Evolutionary conservation across 225 moss, liverwort and hornwort species (phyloP), one percentile per base, ranked within the genome.

Genomic region (Polytrichum commune): DNA sequence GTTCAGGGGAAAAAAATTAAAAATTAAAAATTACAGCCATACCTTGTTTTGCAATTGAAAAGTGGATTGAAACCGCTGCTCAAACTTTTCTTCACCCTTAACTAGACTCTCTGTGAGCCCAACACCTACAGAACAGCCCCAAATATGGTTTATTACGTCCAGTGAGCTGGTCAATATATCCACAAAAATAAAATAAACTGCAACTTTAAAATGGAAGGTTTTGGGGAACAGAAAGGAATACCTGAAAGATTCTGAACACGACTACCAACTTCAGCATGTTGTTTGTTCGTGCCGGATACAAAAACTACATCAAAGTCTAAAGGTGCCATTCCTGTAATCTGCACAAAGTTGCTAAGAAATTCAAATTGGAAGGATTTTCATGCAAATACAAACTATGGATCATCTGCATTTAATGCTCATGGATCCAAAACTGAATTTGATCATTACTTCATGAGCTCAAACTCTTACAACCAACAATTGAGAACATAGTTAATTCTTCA

Each of bases 11-110:
- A n/a, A n/a, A n/a, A n/a, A n/a, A n/a, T n/a, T n/a, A n/a, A n/a
- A n/a, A n/a, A n/a, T n/a, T n/a, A n/a, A n/a, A n/a, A n/a, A n/a
- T n/a, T n/a, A 25, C 70, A 33, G 69, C 18, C 57, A 65, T 26
- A 92, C 95, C 86, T 91, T 94, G 32, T 80, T 87, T 54, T 73
- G 82, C 62, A 98, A 60, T 35, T 87, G 81, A 56, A 98, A 98
- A 55, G 88, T 91, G 30, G 91, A 84, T 57, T 94, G 81, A 65
- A 98, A 98, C 57, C 90, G 89, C 69, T 80, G 74, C 57, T 98
- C 97, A 75, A 94, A 98, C 70, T 88, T 84, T 68, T 84, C 74
- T 77, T 94, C 95, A 74, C 86, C 88, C 69, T 89, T 78, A 53
- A 73, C 71, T 71, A 98, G 55, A 83, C 73, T 91, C 65, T 67